Evolutionary conservation across 495 filamentous ascomycete genomes (phyloP), one percentile per base, ranked within the genome.

Genomic region (Patellaria atrata): DNA sequence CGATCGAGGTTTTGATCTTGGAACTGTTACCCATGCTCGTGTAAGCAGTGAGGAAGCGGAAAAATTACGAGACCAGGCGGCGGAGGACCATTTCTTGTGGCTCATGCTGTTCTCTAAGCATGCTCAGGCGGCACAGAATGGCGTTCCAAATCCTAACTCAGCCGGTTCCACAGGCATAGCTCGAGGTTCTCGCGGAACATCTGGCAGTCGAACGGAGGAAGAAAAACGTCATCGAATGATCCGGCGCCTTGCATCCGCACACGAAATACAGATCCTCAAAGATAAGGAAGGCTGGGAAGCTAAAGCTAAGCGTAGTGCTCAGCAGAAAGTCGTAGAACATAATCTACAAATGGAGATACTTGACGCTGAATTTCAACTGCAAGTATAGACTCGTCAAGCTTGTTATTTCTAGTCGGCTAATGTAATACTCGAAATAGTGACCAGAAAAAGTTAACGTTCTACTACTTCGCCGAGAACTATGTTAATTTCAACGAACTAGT

Each of bases 351-450:
- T 97, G 89, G 89, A 97, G 51, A 94, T 97, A 38, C 70, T 97
- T 10, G 89, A 97, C 57, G 89, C 89, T n/a, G 89, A 97, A 56
- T 97, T 92, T 54, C 89, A 97, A 51, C 84, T 93, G 89, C 94
- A 64, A 70, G 82, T 55, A n/a, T n/a, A n/a, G n/a, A n/a, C 14
- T 19, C 12, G 21, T 25, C 8, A 15, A 14, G 18, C 15, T 13
- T 14, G 14, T 3, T 27, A 22, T 27, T 21, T 13, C 19, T 33
- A n/a, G 10, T 26, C 15, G 8, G 30, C 13, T 35, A 18, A 19
- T 22, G 38, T 52, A 34, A 50, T 37, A 13, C 18, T 27, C 7
- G 28, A 12, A 14, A 18, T 46, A 97, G 89, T 78, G 89, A 96
- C 58, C 93, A 83, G 80, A 93, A 94, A 57, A 97, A 97, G 51